Base-by-base conservation (phyloP, 1,284 basidiomycete species). In the Coriolopsis trogii region DNA sequence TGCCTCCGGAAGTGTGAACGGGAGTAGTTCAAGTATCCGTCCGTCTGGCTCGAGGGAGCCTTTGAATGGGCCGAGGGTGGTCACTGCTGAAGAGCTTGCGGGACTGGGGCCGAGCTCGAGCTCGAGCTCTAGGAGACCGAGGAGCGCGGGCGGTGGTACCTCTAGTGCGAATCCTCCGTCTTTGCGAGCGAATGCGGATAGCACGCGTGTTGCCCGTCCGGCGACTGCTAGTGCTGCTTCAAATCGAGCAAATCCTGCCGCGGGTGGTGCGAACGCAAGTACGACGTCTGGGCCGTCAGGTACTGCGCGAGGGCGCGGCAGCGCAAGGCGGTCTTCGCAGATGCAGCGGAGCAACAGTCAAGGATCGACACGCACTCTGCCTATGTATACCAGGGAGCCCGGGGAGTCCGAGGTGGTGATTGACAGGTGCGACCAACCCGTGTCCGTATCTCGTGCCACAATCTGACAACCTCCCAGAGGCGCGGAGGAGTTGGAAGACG, bases 401-500 rank as follows among this genome's bases (percentile, higher is more conserved):
- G 87, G 86, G 7, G 87, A 87, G 47, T 76, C 83, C 31, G 87
- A 89, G 60, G 73, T 89, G 28, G 87, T 89, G 5, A 80, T 89
- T 46, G 79, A 78, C 56, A 73, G 82, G 86, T 86, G 55, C 49
- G 63, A 49, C 23, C 37, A 31, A 16, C 15, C 8, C 24, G 12
- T 29, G 6, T 13, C 10, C 24, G 10, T 31, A 12, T 41, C 30
- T 28, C 33, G 38, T 51, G 49, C 38, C 21, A 40, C 21, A 10
- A 28, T 33, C 20, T 37, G 15, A 21, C 36, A 28, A 15, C 29
- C n/a, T 44, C 12, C 15, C 34, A 59, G 56, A 25, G 53, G 57
- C 31, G 46, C 57, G 9, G 47, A 43, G 16, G 57, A 59, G 30
- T 51, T 55, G 16, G 57, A 59, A 18, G 57, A 59, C 25, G 53